A percentile compares a stretch with the other conserved stretches of the same genome.
Evolutionary conservation across 2,329 filamentous ascomycete species (phyloP).

Genomic region (Colletotrichum sp.): DNA sequence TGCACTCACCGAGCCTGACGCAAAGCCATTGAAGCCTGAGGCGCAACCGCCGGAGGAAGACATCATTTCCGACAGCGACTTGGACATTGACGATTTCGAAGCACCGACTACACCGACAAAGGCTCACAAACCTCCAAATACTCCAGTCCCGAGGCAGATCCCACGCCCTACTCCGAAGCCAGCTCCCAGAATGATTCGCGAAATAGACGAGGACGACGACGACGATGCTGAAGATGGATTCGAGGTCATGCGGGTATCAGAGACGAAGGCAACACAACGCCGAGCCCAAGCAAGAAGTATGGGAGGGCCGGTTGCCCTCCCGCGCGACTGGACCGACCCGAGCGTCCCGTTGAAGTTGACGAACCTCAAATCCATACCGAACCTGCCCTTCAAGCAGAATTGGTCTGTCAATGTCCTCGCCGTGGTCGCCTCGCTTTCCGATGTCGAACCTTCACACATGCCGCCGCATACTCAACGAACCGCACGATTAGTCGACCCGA

Average conservation of each 20-base stretch:
- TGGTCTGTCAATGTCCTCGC: constrained; percentile 62
- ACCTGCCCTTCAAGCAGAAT: constrained; percentile 61
- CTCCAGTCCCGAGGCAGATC: not conserved
- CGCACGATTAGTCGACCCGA: constrained; percentile 56
- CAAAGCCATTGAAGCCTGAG: not conserved
- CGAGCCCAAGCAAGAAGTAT: not conserved
- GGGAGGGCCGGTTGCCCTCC: constrained; percentile 35
- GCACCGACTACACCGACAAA: not conserved
- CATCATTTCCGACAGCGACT: constrained; percentile 14
- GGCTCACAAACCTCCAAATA: not conserved
- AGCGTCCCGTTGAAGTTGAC: constrained; percentile 57
- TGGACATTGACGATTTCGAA: constrained; percentile 9
- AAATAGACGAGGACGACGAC: constrained; percentile 17
- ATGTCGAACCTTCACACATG: constrained; percentile 52
- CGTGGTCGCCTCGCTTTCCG: constrained; percentile 52
- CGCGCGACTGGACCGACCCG: constrained; percentile 45
- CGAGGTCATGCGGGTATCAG: constrained; percentile 37
- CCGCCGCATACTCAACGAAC: constrained; percentile 57
- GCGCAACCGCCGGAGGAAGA: not conserved
- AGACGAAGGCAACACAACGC: not conserved
- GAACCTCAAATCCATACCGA: constrained; percentile 51
- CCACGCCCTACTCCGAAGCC: not conserved
- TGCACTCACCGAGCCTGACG: not conserved
- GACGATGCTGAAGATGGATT: constrained; percentile 32
- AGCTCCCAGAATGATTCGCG: not conserved